Percentiles rank a stretch among this genome's conserved stretches.
Evolutionary conservation across 2,329 filamentous ascomycete genomes (phyloP).

Genomic region (Diaporthe sp.): DNA sequence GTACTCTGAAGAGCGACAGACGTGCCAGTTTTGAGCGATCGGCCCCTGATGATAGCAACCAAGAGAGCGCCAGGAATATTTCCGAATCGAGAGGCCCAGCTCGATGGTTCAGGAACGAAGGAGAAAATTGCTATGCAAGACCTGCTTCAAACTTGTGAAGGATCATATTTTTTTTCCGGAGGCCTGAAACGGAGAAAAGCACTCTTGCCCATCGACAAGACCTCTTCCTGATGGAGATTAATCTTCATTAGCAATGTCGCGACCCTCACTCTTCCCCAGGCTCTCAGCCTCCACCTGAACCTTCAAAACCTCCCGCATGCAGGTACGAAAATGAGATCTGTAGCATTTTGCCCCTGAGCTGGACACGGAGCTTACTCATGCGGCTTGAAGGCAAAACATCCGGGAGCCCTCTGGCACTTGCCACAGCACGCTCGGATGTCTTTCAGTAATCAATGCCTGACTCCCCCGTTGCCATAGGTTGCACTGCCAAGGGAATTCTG

Average conservation of each 20-base stretch:
- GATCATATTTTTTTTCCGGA: background rate
- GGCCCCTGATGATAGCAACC: background rate
- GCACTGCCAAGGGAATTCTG: background rate
- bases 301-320: background rate
- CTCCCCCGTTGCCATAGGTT: background rate
- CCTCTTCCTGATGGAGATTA: constrained; percentile 10
- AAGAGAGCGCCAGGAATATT: constrained; percentile 5
- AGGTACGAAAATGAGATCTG: constrained; percentile 15
- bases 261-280: background rate
- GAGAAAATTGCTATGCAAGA: constrained; percentile 8
- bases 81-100: constrained; percentile 10
- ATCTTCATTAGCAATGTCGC: constrained; percentile 4
- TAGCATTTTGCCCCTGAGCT: constrained; percentile 7
- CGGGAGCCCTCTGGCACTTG: background rate
- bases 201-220: background rate
- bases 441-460: background rate
- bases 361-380: constrained; percentile 2
- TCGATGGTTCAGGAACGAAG: background rate
- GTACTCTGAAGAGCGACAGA: background rate
- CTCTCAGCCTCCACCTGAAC: constrained; percentile 1
- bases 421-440: background rate
- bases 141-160: background rate
- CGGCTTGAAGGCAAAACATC: background rate
- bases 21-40: background rate
- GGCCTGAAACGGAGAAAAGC: constrained; percentile 10